These are phyloP conservation scores for Hyphodiscus hymeniophilus DNA, from an alignment of 495 filamentous ascomycete species.

Conservation along the genomic window DNA sequence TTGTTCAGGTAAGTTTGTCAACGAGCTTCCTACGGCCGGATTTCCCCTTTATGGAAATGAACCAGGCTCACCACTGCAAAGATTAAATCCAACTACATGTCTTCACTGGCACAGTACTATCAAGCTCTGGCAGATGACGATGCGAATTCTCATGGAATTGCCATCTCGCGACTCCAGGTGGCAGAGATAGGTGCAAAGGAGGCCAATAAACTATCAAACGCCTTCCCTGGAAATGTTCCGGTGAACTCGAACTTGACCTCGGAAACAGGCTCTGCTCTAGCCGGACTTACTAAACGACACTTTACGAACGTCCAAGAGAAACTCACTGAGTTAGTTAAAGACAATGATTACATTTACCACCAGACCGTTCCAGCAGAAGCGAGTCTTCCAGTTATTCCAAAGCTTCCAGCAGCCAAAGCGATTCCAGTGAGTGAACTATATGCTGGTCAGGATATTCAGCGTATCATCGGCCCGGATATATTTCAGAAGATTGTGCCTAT, in stretches of 20 bases:
- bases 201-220: constrained; percentile 66
- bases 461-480: constrained; percentile 93
- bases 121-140: constrained; percentile 90
- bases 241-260: constrained; percentile 74
- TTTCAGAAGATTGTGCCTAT: constrained; percentile 96
- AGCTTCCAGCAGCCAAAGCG: constrained; percentile 93
- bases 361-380: constrained; percentile 82
- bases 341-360: constrained; percentile 98
- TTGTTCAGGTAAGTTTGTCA: constrained; percentile 56
- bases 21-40: constrained; percentile 3
- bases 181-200: constrained; percentile 70
- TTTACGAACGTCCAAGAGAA: constrained; percentile 72
- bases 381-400: constrained; percentile 69
- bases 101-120: constrained; percentile 84
- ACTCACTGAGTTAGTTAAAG: constrained; percentile 66
- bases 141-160: constrained; percentile 75
- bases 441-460: constrained; percentile 91
- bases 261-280: constrained; percentile 64
- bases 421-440: constrained; percentile 96
- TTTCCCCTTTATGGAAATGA: background rate
- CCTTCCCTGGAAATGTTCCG: constrained; percentile 72
- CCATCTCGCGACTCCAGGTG: constrained; percentile 74
- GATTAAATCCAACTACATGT: constrained; percentile 78
- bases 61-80: constrained; percentile 6
- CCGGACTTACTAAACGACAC: constrained; percentile 77